Base-by-base conservation (phyloP, 495 filamentous ascomycete genomes). In the Terfezia claveryi region DNA sequence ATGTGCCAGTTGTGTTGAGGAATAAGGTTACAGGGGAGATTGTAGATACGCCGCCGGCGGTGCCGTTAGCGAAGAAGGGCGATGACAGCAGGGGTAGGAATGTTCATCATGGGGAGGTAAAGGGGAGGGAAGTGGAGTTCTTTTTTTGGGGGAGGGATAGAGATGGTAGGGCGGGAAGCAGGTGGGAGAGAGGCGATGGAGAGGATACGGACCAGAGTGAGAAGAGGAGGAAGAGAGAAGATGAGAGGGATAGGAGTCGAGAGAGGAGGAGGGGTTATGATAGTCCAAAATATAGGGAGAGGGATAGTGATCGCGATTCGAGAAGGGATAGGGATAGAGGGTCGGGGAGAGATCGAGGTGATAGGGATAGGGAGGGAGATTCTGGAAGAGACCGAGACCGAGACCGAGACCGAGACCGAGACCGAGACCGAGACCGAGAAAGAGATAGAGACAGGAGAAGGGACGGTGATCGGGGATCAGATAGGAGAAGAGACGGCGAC, bases 1-100 rank as follows among this genome's bases (percentile, higher is more conserved):
- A 84, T 59, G 80, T 76, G 68, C 81, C 81, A 0, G 73, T 86
- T 4, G 68, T 79, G 36, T 70, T 83, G 72, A 70, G 71, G 52
- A 81, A 83, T 64, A 78, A 74, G 55, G 72, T 69, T 59, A 86
- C 81, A 0, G 81, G 81, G 23, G 75, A 82, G 69, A 67, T 72
- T 52, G 68, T 83, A 52, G 61, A 69, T 38, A 46, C 17, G 41
- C 41, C 17, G 41, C 41, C 38, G 38, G 1, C 76, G 54, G 68
- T 69, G 50, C 62, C 62, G 0, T 69, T 70, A 54, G 63, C 69
- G 20, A 63, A 64, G 38, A 64, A 63, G 37, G 62, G 57, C 17
- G 56, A 56, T 8, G 69, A 70, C 14, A 61, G 72, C 46, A 69
- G 70, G 41, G 68, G 72, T 73, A 37, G 64, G 72, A 60, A 67